Base-by-base conservation (phyloP, 345 rosid species). In the Gossypium arboreum region DNA sequence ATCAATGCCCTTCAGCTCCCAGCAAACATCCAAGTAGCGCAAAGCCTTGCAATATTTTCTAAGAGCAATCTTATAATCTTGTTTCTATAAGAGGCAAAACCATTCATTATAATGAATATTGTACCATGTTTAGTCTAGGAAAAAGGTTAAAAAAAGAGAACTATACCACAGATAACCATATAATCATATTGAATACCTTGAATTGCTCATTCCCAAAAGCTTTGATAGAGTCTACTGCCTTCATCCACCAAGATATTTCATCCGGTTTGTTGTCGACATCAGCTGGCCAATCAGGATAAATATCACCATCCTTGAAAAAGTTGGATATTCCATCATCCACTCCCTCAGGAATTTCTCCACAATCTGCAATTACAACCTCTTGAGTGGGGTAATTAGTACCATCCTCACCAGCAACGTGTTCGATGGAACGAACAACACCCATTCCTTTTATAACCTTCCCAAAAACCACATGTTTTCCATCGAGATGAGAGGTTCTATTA, bases 1-100 rank as follows among this genome's bases (percentile, higher is more conserved):
- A 63, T 96, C 98, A 70, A 96, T 96, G 75, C 87, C 94, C 2
- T 93, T 94, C 79, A 92, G 89, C 90, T 93, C 99, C 99, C 97
- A 93, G 86, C 97, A 92, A 64, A 87, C 83, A 81, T 96, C 98
- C 75, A 93, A 82, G 81, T 92, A 93, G 7, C 97, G 90, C 61
- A 95, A 76, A 69, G 92, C 97, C 90, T 95, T 95, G 25, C 94
- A 91, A 74, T 95, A 93, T 87, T 95, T 95, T 83, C 83, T 84
- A 4, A 91, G 94, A 52, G 99, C 99, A 96, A 87, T 90, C 85
- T 91, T 90, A 72, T 86, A 89, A 77, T 93, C 93, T 85, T 87
- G 92, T 79, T 91, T 95, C 98, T 95, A 75, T 34, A 8, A 65
- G 25, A 54, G 39, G 41, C 2, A 57, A 57, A 54, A 54, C 58